Conservation (phyloP, 805 yeast species). For the Geotrichum ghanense region DNA sequence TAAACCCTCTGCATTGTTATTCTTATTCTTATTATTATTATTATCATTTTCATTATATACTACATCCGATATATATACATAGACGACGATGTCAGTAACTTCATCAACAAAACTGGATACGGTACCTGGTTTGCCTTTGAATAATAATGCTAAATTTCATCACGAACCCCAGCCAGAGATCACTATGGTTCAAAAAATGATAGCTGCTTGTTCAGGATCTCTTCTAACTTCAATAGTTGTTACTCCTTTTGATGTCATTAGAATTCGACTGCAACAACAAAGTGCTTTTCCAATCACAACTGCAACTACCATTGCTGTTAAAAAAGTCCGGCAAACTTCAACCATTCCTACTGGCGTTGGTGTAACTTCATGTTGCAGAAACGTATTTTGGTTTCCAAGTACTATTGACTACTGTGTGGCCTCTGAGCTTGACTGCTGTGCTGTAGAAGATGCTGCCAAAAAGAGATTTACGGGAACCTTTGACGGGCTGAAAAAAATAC, state of each 20-base stretch:
- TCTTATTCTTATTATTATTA: no score
- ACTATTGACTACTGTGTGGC: slow-evolving; percentile 28
- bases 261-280: slow-evolving; percentile 33
- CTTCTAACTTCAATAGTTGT: slow-evolving; percentile 30
- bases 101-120: no score
- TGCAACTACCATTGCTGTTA: neutral
- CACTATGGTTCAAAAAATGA: slow-evolving; percentile 21
- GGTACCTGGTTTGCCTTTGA: no score
- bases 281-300: slow-evolving; percentile 15
- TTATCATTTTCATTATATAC: no score
- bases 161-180: no score
- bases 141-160: no score
- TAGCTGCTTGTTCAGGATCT: slow-evolving; percentile 33
- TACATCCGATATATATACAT: no score
- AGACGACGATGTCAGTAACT: no score
- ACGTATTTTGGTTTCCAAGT: slow-evolving; percentile 29
- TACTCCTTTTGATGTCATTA: slow-evolving; percentile 33
- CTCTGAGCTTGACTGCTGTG: slow-evolving; percentile 23
- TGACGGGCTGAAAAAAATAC: slow-evolving; percentile 60
- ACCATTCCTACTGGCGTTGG: slow-evolving; percentile 24
- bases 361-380: slow-evolving; percentile 29
- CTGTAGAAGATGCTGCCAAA: slow-evolving; percentile 30
- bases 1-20: no score
- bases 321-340: slow-evolving; percentile 6
- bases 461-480: slow-evolving; percentile 50